Conservation (phyloP, 2,329 filamentous ascomycete species). For the Bipolaris victoriae region DNA sequence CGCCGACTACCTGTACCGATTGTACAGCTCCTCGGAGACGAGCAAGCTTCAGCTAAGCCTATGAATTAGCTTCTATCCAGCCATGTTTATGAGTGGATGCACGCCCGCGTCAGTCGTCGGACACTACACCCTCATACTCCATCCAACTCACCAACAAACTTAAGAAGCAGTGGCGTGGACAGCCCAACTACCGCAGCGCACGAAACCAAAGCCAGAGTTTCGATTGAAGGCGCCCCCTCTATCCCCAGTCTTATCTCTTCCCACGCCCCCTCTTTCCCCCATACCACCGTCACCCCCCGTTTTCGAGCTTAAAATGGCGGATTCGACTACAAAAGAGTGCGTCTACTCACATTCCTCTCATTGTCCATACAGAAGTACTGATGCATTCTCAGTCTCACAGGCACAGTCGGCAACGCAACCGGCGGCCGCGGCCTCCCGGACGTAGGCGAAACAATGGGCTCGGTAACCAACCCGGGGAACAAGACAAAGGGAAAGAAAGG, state of each 20-base stretch:
- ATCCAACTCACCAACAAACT: background rate
- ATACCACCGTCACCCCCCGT: constrained; percentile 1
- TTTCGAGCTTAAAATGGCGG: constrained; percentile 13
- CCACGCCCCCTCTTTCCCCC: constrained; percentile 7
- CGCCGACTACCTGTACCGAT: constrained; percentile 20
- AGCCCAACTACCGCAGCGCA: constrained; percentile 13
- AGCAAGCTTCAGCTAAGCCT: background rate
- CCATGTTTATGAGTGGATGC: constrained; percentile 5
- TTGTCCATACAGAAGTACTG: background rate
- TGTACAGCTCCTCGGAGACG: constrained; percentile 13
- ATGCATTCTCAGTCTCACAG: constrained; percentile 5
- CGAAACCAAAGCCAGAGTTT: constrained; percentile 13
- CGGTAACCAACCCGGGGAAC: constrained; percentile 6
- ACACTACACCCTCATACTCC: constrained; percentile 1
- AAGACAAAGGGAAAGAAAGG: constrained; percentile 1
- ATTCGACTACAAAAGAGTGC: constrained; percentile 19
- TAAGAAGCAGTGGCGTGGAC: constrained; percentile 21
- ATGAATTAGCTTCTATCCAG: background rate
- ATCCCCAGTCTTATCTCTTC: constrained; percentile 1
- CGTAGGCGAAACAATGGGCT: constrained; percentile 17
- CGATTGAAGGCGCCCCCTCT: constrained; percentile 5
- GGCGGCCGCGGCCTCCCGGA: constrained; percentile 16
- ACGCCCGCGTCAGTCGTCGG: background rate
- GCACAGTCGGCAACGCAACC: constrained; percentile 13
- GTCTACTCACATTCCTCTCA: background rate